Base-by-base conservation (phyloP, 2,329 filamentous ascomycete species). In the Cyphellophora attinorum region DNA sequence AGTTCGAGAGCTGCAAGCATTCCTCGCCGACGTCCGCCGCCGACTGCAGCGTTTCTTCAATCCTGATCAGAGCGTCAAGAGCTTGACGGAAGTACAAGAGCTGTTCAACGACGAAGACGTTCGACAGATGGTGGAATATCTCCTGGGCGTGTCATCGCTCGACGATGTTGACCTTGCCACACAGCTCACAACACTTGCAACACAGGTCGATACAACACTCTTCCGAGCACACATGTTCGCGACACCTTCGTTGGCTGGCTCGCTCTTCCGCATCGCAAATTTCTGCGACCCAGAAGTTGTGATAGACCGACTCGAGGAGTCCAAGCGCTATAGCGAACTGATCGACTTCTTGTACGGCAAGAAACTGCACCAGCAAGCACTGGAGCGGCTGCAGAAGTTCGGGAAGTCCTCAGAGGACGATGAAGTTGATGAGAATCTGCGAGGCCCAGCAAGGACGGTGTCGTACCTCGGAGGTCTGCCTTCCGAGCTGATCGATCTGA, bases 261-360 rank as follows among this genome's bases (percentile, higher is more conserved):
- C 88, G 0, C 71, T 98, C 0, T 96, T 98, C 63, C 85, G 91
- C 15, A 85, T 96, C 33, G 81, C 88, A 53, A 98, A 98, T 56
- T 96, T 95, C 54, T 96, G 91, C 57, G 89, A 98, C 50, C 89
- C 91, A 0, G 81, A 85, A 18, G 91, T 96, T 3, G 89, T 98
- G 14, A 91, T 94, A 54, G 84, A 94, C 57, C 86, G 86, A 50
- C 66, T 98, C 4, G 77, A 94, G 40, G 85, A 94, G 55, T 85
- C 80, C 27, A 83, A 83, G 38, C 77, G 88, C 19, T 95, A 93
- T 58, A 89, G 81, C 33, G 89, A 96, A 60, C 67, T 98, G 2
- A 86, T 98, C n/a, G 89, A 96, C 56, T 98, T 98, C 54, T 79
- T 96, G 47, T 85, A 93, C 51, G 91, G 91, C 44, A 98, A 98